Percentiles rank a stretch among this genome's conserved stretches.
Evolutionary conservation across 768 basidiomycete species (phyloP).

Genomic region (Antrodiella citrinella): DNA sequence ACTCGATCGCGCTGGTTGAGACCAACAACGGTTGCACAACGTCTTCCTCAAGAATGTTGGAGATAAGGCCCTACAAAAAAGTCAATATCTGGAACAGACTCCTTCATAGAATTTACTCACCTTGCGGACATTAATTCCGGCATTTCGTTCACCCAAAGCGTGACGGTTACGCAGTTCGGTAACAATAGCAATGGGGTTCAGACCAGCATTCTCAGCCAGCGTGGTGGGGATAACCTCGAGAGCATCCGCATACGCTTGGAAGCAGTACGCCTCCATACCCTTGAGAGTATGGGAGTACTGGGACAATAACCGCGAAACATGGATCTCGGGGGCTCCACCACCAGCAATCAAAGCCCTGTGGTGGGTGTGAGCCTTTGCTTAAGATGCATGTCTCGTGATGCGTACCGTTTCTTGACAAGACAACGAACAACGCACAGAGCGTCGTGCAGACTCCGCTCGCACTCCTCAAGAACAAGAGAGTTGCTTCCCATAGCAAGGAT

Average conservation of each 20-base stretch:
- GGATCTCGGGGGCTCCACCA: conserved; percentile 96
- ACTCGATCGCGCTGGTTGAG: conserved; percentile 89
- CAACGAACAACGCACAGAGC: conserved; percentile 98
- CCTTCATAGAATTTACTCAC: too few species aligned
- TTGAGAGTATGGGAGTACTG: conserved; percentile 89
- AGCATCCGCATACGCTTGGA: conserved; percentile 97
- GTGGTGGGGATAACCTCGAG: conserved; percentile 97
- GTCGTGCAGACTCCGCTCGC: conserved; percentile 95
- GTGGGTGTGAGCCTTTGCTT: neutral
- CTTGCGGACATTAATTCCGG: conserved; percentile 98
- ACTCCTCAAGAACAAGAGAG: conserved; percentile 90
- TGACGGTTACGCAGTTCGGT: conserved; percentile 97
- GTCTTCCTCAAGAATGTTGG: conserved; percentile 95
- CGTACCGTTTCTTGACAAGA: conserved; percentile 94
- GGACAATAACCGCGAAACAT: conserved; percentile 85
- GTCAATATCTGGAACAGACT: neutral
- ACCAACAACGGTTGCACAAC: conserved; percentile 95
- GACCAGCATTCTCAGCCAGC: conserved; percentile 94
- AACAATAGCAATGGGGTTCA: conserved; percentile 97
- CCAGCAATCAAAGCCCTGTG: conserved; percentile 85
- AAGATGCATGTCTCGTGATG: neutral
- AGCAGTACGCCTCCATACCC: conserved; percentile 99
- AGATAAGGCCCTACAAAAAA: conserved; percentile 73
- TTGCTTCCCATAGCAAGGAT: conserved; percentile 94
- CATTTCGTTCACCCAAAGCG: conserved; percentile 87